Conservation (phyloP, 2,329 filamentous ascomycete genomes). For the Zarea fungicola region DNA sequence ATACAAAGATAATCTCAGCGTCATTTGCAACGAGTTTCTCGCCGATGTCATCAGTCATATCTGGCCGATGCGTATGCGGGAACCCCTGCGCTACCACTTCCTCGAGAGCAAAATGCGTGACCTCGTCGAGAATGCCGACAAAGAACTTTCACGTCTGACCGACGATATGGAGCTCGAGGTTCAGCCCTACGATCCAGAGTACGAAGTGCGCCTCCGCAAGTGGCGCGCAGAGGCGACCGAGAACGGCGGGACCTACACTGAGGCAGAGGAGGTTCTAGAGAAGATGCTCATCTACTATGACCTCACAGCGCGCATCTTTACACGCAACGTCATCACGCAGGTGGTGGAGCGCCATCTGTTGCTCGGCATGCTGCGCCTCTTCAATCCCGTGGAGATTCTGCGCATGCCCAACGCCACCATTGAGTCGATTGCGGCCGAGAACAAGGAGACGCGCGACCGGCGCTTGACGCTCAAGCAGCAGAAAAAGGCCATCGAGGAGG, state of each 20-base stretch:
- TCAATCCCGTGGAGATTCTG: conserved; percentile 48
- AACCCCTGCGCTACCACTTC: conserved; percentile 44
- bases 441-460: conserved; percentile 48
- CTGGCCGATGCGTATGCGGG: conserved; percentile 47
- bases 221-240: conserved; percentile 40
- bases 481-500: conserved; percentile 17
- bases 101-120: conserved; percentile 44
- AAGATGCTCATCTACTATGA: conserved; percentile 55
- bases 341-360: conserved; percentile 47
- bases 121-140: conserved; percentile 41
- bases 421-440: conserved; percentile 48
- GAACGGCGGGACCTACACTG: conserved; percentile 42
- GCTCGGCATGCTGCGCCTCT: conserved; percentile 46
- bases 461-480: conserved; percentile 39
- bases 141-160: conserved; percentile 40
- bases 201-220: conserved; percentile 43
- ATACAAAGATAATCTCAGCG: conserved; percentile 49
- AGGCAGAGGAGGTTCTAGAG: conserved; percentile 48
- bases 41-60: conserved; percentile 45
- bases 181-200: conserved; percentile 49
- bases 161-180: conserved; percentile 49
- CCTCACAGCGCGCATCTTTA: conserved; percentile 46
- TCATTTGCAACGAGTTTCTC: conserved; percentile 50
- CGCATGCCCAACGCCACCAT: conserved; percentile 40
- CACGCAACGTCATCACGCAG: conserved; percentile 48